phyloP scores from a whole-genome alignment of 140 eudicot species.

The Cichorium intybus region DNA sequence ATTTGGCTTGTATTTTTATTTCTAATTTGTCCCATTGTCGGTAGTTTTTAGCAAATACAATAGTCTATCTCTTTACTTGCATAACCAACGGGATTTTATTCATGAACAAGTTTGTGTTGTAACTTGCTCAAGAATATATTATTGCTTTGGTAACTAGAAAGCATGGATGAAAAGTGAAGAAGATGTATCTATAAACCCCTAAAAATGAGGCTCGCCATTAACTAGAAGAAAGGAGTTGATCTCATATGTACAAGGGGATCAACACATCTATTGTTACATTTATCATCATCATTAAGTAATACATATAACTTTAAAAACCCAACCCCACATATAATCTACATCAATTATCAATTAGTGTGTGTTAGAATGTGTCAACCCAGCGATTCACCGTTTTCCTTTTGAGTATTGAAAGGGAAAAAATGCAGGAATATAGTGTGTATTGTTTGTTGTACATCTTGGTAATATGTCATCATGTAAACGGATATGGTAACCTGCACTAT shows the following conservation, averaged over 20 bases:
- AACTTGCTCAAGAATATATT: no score
- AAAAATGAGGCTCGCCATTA: constrained; percentile 1
- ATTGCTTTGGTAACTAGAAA: no score
- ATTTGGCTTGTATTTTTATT: no score
- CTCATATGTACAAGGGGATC: constrained; percentile 24
- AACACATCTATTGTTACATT: constrained; percentile 23
- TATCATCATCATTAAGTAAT: constrained; percentile 16
- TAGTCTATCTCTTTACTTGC: no score
- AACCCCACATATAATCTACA: constrained; percentile 34
- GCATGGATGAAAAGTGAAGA: not conserved
- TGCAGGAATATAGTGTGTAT: constrained; percentile 1
- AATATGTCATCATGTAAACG: not conserved
- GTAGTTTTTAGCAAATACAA: no score
- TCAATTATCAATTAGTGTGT: constrained; percentile 9
- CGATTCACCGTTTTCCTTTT: constrained; percentile 1
- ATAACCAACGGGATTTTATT: no score
- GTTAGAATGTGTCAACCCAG: constrained; percentile 14
- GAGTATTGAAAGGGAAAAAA: not conserved
- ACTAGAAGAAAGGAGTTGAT: constrained; percentile 12
- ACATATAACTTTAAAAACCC: not conserved
- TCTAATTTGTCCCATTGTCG: no score
- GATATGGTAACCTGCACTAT: constrained; percentile 6
- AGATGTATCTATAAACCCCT: not conserved
- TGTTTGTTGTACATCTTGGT: constrained; percentile 9
- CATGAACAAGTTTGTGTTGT: no score